These are phyloP conservation scores for Scutellaria galericulata DNA, from an alignment of 257 asterid species.

Conservation along the genomic window DNA sequence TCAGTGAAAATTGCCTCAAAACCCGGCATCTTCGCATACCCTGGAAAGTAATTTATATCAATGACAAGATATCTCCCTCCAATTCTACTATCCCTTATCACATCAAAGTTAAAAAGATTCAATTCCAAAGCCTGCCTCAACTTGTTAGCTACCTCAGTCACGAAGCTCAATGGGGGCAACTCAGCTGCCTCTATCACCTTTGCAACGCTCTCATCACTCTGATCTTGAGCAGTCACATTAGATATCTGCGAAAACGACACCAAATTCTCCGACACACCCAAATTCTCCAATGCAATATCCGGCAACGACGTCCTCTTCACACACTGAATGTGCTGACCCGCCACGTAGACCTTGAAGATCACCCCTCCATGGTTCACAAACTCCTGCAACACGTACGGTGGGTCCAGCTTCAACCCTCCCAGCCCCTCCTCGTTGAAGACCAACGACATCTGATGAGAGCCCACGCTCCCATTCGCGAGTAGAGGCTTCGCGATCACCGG, in stretches of 20 bases:
- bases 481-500: constrained; percentile 79
- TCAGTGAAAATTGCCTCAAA: constrained; percentile 68
- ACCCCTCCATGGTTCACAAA: constrained; percentile 91
- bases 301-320: constrained; percentile 78
- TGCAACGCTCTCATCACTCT: constrained; percentile 40
- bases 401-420: constrained; percentile 41
- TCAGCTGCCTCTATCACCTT: constrained; percentile 54
- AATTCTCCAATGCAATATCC: constrained; percentile 50
- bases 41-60: constrained; percentile 90
- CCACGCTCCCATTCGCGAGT: constrained; percentile 60
- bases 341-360: constrained; percentile 80
- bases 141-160: constrained; percentile 58
- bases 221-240: constrained; percentile 49
- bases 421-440: constrained; percentile 62
- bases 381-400: constrained; percentile 79
- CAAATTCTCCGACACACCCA: constrained; percentile 36
- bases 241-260: constrained; percentile 80
- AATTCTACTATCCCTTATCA: constrained; percentile 62
- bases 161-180: constrained; percentile 61
- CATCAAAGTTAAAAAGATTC: constrained; percentile 82
- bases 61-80: constrained; percentile 66
- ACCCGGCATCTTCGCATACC: constrained; percentile 74
- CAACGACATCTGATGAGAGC: constrained; percentile 75
- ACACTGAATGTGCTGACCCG: constrained; percentile 64
- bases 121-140: constrained; percentile 64